phyloP scores from a whole-genome alignment of 768 basidiomycete species.

The Zangia roseola region DNA sequence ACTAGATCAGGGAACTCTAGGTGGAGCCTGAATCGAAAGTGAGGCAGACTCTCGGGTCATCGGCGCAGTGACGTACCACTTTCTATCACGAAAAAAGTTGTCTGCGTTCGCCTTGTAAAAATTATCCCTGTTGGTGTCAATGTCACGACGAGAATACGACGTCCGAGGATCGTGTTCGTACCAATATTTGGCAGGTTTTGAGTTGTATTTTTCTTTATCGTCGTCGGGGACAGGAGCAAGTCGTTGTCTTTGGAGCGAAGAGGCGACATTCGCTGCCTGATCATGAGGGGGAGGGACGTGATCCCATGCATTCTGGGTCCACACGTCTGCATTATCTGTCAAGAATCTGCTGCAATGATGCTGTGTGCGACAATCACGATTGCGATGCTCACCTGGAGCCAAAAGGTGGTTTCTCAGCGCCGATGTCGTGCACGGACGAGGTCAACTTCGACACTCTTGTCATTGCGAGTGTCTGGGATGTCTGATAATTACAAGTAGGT shows the following conservation, averaged over 20 bases:
- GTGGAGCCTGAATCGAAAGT: slow-evolving; percentile 57
- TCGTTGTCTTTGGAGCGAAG: slow-evolving; percentile 70
- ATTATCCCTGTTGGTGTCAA: slow-evolving; percentile 65
- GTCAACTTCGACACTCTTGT: slow-evolving; percentile 35
- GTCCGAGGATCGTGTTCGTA: slow-evolving; percentile 32
- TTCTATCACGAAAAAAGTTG: slow-evolving; percentile 94
- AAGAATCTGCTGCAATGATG: slow-evolving; percentile 51
- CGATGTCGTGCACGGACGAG: slow-evolving; percentile 67
- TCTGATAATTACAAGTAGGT: too few relatives aligned
- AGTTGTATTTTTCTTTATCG: slow-evolving; percentile 71
- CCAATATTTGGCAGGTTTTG: slow-evolving; percentile 75
- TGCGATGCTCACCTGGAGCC: slow-evolving; percentile 56
- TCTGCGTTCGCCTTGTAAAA: slow-evolving; percentile 85
- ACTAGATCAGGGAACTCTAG: slow-evolving; percentile 94
- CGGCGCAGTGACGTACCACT: slow-evolving; percentile 53
- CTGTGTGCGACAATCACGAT: not conserved
- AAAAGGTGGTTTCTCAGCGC: slow-evolving; percentile 59
- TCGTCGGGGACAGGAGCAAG: slow-evolving; percentile 67
- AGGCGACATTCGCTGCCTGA: slow-evolving; percentile 69
- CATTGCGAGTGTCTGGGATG: too few relatives aligned
- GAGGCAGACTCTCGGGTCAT: not conserved
- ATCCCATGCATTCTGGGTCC: slow-evolving; percentile 90
- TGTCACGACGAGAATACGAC: slow-evolving; percentile 28
- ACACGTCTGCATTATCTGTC: slow-evolving; percentile 68
- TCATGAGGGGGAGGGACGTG: slow-evolving; percentile 83